Evolutionary conservation across 1,284 basidiomycete genomes (phyloP), one percentile per base, ranked within the genome.

Genomic region (Mrakiaceae sp.): DNA sequence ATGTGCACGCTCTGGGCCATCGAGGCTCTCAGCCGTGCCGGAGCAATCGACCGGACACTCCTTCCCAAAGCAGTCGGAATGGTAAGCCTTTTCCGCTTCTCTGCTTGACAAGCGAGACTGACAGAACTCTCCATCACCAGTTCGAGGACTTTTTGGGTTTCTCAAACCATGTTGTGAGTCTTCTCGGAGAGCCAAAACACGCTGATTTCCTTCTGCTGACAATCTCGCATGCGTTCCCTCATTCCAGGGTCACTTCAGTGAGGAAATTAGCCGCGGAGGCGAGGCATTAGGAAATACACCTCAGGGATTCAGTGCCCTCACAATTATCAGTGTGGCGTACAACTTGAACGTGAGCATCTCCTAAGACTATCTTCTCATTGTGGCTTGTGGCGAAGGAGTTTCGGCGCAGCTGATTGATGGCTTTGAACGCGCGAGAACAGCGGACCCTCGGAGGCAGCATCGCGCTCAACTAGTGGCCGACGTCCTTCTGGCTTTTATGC

Each of bases 21-120:
- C 59, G 92, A 95, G 72, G 90, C 90, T 0, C 77, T 94, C 66
- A 89, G 89, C 0, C 81, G 92, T 3, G 91, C 87, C 0, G 90
- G 90, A 1, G 82, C 87, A 66, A 88, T 83, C 70, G 85, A 93
- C 70, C 70, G 68, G 53, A 78, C 77, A 64, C 81, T 92, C 70
- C 77, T 94, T n/a, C 76, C 27, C 27, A 77, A n/a, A 82, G 48
- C 9, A 14, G 48, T 49, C 14, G 48, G 48, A 14, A 8, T 49
- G 48, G 14, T 14, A 8, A 49, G 8, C 14, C 9, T 49, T 49
- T 14, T 9, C 14, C 48, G 8, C 48, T 49, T 49, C 48, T 49
- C 14, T 49, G 9, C 14, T 10, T 42, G 2, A 2, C 7, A 42
- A 27, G 27, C 27, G 27, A 27, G 27, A 27, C 27, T 27, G 10